A percentile compares a stretch with the other conserved stretches of the same genome.
phyloP scores from a whole-genome alignment of 352 stramenopile species.

The Pythium phragmitis region DNA sequence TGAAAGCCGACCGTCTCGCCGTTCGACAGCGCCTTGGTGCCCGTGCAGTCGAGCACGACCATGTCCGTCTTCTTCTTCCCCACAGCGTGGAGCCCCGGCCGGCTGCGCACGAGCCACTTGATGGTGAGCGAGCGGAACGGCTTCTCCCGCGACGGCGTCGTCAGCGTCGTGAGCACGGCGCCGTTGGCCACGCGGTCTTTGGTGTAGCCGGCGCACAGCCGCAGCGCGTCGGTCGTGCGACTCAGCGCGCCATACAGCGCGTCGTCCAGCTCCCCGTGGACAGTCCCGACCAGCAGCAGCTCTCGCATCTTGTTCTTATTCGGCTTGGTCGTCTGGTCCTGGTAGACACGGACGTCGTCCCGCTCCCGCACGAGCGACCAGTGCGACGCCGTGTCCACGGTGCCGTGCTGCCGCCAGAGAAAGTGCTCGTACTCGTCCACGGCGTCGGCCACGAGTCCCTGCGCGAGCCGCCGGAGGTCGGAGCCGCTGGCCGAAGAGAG shows the following conservation, averaged over 20 bases:
- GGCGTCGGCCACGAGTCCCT: constrained; percentile 49
- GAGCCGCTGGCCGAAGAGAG: constrained; percentile 38
- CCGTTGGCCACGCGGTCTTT: constrained; percentile 42
- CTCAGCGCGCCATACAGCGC: constrained; percentile 54
- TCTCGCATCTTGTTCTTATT: constrained; percentile 11
- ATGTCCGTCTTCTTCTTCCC: constrained; percentile 54
- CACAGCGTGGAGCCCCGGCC: constrained; percentile 43
- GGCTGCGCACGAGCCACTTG: constrained; percentile 56
- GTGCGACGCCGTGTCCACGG: constrained; percentile 34
- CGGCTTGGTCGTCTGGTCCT: neutral
- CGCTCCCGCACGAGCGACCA: constrained; percentile 59
- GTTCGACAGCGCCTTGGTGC: constrained; percentile 38
- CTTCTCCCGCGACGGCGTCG: constrained; percentile 34
- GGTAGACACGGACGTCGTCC: constrained; percentile 45
- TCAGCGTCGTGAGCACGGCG: constrained; percentile 50
- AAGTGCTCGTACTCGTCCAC: constrained; percentile 53
- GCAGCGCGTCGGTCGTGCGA: constrained; percentile 41
- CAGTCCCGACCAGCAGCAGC: constrained; percentile 32
- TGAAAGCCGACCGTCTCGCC: constrained; percentile 63
- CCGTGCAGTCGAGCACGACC: constrained; percentile 54
- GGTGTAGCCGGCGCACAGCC: constrained; percentile 49
- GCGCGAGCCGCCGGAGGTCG: constrained; percentile 41
- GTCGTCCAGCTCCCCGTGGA: constrained; percentile 56
- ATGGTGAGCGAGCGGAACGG: constrained; percentile 55
- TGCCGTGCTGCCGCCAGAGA: constrained; percentile 38